phyloP scores from a whole-genome alignment of 2,329 filamentous ascomycete genomes.

The Cladosporium sphaerospermum region DNA sequence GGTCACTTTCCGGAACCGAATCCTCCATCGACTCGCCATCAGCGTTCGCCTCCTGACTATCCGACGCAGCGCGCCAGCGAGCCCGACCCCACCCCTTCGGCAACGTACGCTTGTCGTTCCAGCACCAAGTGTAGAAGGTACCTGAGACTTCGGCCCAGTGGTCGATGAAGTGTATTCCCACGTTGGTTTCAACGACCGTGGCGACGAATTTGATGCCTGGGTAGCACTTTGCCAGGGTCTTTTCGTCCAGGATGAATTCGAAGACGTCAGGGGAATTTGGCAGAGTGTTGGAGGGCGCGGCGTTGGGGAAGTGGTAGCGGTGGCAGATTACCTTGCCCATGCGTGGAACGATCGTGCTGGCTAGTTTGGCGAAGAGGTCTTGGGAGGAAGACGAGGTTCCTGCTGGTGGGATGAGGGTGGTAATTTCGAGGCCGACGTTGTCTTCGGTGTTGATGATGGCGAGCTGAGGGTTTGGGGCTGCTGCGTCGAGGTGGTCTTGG shows the following conservation, averaged over 20 bases:
- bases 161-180: slow-evolving; percentile 33
- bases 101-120: slow-evolving; percentile 36
- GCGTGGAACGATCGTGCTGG: slow-evolving; percentile 39
- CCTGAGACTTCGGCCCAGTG: slow-evolving; percentile 33
- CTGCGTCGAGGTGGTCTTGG: neutral
- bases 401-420: slow-evolving; percentile 42
- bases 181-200: slow-evolving; percentile 24
- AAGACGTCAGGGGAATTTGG: slow-evolving; percentile 34
- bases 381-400: slow-evolving; percentile 33
- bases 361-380: slow-evolving; percentile 41
- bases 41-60: no score
- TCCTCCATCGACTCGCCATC: no score
- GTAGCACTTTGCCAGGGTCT: slow-evolving; percentile 51
- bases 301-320: slow-evolving; percentile 41
- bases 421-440: slow-evolving; percentile 54
- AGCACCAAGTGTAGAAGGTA: slow-evolving; percentile 40
- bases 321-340: slow-evolving; percentile 50
- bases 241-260: slow-evolving; percentile 62
- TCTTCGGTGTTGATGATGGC: neutral
- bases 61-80: no score
- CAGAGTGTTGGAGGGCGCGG: slow-evolving; percentile 22
- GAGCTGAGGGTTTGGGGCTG: neutral
- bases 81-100: no score
- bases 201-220: slow-evolving; percentile 49
- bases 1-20: no score